Evolutionary conservation across 176 grass and related monocot genomes (phyloP).

Genomic region (Dactylis glomerata): DNA sequence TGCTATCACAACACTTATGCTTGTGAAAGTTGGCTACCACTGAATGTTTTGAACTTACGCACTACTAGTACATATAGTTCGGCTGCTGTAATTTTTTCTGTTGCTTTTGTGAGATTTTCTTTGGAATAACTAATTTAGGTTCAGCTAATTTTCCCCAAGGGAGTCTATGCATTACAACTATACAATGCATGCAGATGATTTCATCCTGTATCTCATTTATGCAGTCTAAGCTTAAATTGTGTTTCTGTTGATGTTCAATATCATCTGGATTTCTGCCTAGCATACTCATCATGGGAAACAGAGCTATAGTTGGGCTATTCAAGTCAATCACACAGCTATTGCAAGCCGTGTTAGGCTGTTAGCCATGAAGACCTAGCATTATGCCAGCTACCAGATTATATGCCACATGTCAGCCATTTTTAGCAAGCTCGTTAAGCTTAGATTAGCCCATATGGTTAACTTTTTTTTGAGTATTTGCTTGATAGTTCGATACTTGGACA

Average conservation of each 20-base stretch:
- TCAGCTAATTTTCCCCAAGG: not conserved
- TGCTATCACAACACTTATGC: not conserved
- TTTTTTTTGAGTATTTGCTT: not conserved
- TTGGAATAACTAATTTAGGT: not conserved
- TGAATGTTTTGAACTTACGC: not conserved
- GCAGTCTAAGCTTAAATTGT: not conserved
- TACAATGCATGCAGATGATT: not conserved
- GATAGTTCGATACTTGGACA: not conserved
- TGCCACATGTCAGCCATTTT: not conserved
- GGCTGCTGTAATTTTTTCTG: not conserved
- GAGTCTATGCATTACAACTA: not conserved
- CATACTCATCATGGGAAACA: not conserved
- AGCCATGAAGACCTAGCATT: not conserved
- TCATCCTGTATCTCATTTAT: not conserved
- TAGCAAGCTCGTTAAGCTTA: not conserved
- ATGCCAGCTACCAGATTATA: not conserved
- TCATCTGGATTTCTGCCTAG: not conserved
- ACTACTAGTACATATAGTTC: not conserved
- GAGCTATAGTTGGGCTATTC: not conserved
- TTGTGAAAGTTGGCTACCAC: not conserved
- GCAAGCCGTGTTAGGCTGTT: not conserved
- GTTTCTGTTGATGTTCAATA: not conserved
- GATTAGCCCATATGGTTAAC: not conserved
- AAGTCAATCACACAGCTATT: not conserved
- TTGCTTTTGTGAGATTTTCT: not conserved